phyloP scores from a whole-genome alignment of 768 basidiomycete genomes.

The Lanmaoa rubissima region DNA sequence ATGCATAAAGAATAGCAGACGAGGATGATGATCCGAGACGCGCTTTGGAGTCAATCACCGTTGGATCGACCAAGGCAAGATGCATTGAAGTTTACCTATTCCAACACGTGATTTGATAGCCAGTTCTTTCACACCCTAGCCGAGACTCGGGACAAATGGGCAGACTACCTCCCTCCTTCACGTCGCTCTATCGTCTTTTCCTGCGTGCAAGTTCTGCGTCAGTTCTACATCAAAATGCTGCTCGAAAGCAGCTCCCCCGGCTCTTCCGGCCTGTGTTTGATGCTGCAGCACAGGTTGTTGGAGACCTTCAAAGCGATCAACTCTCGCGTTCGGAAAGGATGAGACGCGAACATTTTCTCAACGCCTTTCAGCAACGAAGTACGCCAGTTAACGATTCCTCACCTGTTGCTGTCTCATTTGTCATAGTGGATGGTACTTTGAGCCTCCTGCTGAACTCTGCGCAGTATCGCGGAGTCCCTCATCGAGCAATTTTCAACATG shows the following conservation, averaged over 20 bases:
- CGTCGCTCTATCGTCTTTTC: slow-evolving; percentile 58
- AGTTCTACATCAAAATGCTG: slow-evolving; percentile 50
- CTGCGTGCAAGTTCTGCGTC: slow-evolving; percentile 55
- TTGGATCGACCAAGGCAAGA: slow-evolving; percentile 6
- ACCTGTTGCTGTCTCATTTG: slow-evolving; percentile 10
- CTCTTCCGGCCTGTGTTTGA: slow-evolving; percentile 58
- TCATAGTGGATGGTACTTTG: slow-evolving; percentile 66
- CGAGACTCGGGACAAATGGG: background rate
- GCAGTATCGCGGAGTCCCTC: slow-evolving; percentile 59
- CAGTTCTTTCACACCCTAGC: background rate
- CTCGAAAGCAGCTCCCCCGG: slow-evolving; percentile 43
- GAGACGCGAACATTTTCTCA: slow-evolving; percentile 42
- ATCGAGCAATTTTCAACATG: slow-evolving; percentile 55
- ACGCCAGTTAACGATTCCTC: slow-evolving; percentile 9
- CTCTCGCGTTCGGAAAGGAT: slow-evolving; percentile 29
- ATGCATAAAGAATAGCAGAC: background rate
- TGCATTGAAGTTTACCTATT: background rate
- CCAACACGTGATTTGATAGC: slow-evolving; percentile 13
- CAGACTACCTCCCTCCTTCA: slow-evolving; percentile 40
- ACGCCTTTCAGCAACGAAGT: slow-evolving; percentile 58
- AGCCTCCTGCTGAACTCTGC: slow-evolving; percentile 61
- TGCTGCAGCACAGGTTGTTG: slow-evolving; percentile 43
- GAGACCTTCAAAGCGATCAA: slow-evolving; percentile 37
- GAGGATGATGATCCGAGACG: background rate
- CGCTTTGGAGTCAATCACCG: background rate